phyloP scores from a whole-genome alignment of 2,329 filamentous ascomycete species.

The Monascus ruber region DNA sequence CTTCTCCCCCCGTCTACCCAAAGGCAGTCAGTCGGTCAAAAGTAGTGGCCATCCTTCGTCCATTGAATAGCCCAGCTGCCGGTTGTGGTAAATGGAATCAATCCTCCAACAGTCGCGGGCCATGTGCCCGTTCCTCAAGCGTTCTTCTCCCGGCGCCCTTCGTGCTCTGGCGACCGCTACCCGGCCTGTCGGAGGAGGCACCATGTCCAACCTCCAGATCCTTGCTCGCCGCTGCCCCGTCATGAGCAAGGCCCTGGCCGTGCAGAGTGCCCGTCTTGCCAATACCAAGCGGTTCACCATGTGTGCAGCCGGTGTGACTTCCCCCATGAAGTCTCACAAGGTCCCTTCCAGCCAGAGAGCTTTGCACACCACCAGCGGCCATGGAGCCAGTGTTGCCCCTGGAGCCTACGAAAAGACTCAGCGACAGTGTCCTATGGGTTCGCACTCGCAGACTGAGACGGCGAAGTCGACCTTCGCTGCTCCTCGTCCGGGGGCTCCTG shows the following conservation, averaged over 20 bases:
- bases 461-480: slow-evolving; percentile 23
- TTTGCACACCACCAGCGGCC: slow-evolving; percentile 67
- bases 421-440: slow-evolving; percentile 3
- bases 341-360: slow-evolving; percentile 51
- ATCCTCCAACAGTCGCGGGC: slow-evolving; percentile 89
- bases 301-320: slow-evolving; percentile 17
- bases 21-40: too few relatives aligned
- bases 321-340: slow-evolving; percentile 24
- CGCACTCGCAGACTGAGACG: slow-evolving; percentile 13
- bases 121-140: slow-evolving; percentile 95
- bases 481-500: slow-evolving; percentile 38
- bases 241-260: slow-evolving; percentile 94
- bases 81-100: slow-evolving; percentile 59
- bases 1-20: too few relatives aligned
- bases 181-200: slow-evolving; percentile 65
- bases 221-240: slow-evolving; percentile 91
- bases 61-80: too few relatives aligned
- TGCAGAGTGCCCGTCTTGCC: slow-evolving; percentile 49
- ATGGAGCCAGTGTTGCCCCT: slow-evolving; percentile 68
- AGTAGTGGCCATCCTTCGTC: too few relatives aligned
- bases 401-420: slow-evolving; percentile 3
- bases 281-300: slow-evolving; percentile 29
- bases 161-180: slow-evolving; percentile 68
- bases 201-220: slow-evolving; percentile 94
- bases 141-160: slow-evolving; percentile 81